Conservation (phyloP, 345 rosid species). For the Camelina laxa region DNA sequence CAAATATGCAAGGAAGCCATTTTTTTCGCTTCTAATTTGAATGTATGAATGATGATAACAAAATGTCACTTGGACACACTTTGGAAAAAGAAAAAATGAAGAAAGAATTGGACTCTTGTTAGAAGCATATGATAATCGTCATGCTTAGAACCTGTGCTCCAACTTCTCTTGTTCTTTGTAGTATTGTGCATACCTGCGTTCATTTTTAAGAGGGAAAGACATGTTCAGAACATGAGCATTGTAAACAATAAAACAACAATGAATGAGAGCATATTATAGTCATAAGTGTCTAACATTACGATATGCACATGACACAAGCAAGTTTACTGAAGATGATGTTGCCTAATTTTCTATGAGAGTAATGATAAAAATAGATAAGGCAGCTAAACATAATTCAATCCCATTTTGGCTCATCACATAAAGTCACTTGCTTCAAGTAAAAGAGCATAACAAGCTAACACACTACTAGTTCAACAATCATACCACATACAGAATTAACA, state of each 20-base stretch:
- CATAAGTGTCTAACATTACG: background rate
- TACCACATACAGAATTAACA: background rate
- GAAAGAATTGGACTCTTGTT: conserved; percentile 22
- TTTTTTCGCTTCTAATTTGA: conserved; percentile 25
- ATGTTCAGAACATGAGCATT: background rate
- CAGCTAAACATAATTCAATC: background rate
- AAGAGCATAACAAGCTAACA: background rate
- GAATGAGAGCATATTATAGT: background rate
- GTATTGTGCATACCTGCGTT: conserved; percentile 41
- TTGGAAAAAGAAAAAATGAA: conserved; percentile 2
- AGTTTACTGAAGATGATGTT: background rate
- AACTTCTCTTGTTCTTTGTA: conserved; percentile 42
- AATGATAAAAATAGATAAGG: conserved; percentile 14
- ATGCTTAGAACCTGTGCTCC: conserved; percentile 41
- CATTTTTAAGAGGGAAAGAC: background rate
- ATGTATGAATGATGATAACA: background rate
- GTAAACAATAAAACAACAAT: background rate
- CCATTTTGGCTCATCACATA: background rate
- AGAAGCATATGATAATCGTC: background rate
- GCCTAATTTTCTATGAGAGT: background rate
- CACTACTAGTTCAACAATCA: conserved; percentile 4
- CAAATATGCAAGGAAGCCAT: conserved; percentile 25
- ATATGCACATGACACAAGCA: conserved; percentile 2
- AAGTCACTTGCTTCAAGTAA: background rate
- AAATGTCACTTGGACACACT: background rate